Evolutionary conservation across 352 stramenopile genomes (phyloP), one percentile per base, ranked within the genome.

Genomic region (Globisporangium recalcitrans): DNA sequence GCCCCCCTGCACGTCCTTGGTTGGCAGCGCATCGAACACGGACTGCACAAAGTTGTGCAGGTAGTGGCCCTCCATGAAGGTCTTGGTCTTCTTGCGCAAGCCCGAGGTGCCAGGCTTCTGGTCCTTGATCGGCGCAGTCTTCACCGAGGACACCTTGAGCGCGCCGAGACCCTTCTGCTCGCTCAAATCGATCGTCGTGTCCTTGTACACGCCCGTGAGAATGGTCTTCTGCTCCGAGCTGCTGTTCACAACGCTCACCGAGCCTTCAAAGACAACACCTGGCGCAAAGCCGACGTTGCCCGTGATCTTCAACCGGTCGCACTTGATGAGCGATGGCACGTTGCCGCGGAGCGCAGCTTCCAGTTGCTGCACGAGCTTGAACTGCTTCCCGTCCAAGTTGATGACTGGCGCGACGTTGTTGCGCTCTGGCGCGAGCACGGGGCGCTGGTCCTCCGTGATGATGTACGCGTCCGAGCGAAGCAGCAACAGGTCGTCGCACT

Each of bases 31-130:
- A 57, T 99, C 94, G 62, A 99, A 99, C 5, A 96, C 96, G 34
- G 92, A 82, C 82, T 99, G 96, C 51, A 99, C 95, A 76, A 96
- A 95, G 80, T 99, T 99, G 75, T 99, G 85, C 29, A 99, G 83
- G 80, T 99, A 99, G 73, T 98, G 90, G 62, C 91, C 76, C 49
- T 95, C 86, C 93, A 98, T 98, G 80, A 99, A 99, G 29, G 95
- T 88, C 74, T 98, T 98, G 4, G 97, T 99, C 87, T 99, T 99
- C 83, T 99, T 99, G 60, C 97, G 86, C 36, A 99, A 78, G 51
- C 97, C 97, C 29, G 91, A 98, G 14, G 97, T 99, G 56, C 97
- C 97, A 0, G 97, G 97, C 74, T 98, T 98, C 88, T 98, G 97
- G 63, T 96, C 96, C 48, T 88, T 68, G 71, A 98, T 98, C 31